Evolutionary conservation across 2,329 filamentous ascomycete species (phyloP).

Genomic region (Pseudocercospora cruenta): DNA sequence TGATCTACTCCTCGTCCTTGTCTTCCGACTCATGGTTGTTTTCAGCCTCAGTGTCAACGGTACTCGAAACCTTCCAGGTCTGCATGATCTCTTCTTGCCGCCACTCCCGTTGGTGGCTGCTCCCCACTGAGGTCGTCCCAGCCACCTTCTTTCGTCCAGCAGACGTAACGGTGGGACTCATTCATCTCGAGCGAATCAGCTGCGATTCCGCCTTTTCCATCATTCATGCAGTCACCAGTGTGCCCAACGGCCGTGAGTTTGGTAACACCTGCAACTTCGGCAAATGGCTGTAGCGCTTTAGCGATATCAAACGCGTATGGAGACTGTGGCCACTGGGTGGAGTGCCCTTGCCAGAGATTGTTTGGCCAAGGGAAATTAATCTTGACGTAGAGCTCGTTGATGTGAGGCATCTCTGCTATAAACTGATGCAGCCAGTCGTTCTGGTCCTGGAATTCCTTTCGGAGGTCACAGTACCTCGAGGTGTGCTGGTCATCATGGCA

Average conservation of each 20-base stretch:
- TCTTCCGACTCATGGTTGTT: too few relatives aligned
- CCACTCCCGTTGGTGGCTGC: background rate
- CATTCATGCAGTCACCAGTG: background rate
- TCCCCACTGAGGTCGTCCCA: background rate
- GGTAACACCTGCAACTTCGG: background rate
- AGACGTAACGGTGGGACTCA: background rate
- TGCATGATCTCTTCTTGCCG: too few relatives aligned
- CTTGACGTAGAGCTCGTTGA: background rate
- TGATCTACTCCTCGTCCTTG: too few relatives aligned
- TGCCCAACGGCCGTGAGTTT: background rate
- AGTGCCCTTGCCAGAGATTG: too few relatives aligned
- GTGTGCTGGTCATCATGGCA: background rate
- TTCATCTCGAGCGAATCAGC: background rate
- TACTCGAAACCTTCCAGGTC: background rate
- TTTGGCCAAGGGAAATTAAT: background rate
- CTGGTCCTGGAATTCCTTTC: too few relatives aligned
- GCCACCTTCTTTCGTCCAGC: background rate
- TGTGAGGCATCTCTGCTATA: background rate
- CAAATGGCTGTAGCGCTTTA: background rate
- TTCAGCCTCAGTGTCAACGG: too few relatives aligned
- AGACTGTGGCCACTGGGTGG: background rate
- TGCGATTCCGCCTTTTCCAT: too few relatives aligned
- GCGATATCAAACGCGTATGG: background rate
- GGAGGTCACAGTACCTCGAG: background rate
- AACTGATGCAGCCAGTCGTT: background rate